Evolutionary conservation across 106 monocot species (phyloP).

Genomic region (Dendrobium nobile): DNA sequence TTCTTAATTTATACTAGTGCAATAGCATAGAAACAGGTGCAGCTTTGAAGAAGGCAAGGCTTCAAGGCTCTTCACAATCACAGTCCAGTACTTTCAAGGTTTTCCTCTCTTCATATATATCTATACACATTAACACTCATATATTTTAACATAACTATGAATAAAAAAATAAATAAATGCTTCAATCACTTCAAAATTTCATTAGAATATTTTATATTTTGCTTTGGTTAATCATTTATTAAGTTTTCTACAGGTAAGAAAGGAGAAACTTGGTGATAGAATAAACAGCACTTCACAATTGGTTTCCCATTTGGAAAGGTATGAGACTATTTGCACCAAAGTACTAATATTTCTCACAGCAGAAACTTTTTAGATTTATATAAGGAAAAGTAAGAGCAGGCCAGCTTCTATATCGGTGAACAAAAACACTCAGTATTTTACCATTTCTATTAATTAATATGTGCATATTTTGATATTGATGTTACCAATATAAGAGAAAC

Average conservation of each 20-base stretch:
- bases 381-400: neutral
- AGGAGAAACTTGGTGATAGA: conserved; percentile 88
- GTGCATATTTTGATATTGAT: neutral
- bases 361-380: neutral
- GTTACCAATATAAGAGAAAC: conserved; percentile 1
- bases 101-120: neutral
- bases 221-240: neutral
- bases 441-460: neutral
- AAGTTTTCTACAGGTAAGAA: conserved; percentile 58
- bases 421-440: neutral
- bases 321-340: neutral
- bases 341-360: neutral
- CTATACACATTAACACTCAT: neutral
- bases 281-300: conserved; percentile 83
- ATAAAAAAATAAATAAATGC: neutral
- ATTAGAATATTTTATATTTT: neutral
- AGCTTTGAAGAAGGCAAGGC: conserved; percentile 69
- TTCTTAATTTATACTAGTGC: conserved; percentile 35
- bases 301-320: conserved; percentile 97
- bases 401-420: neutral
- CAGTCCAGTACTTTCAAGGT: conserved; percentile 75
- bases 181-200: neutral
- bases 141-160: conserved; percentile 4
- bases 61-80: conserved; percentile 51
- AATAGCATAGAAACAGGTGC: conserved; percentile 58